Evolutionary conservation across 225 moss, liverwort and hornwort genomes (phyloP).

Genomic region (Marchantia polymorpha): DNA sequence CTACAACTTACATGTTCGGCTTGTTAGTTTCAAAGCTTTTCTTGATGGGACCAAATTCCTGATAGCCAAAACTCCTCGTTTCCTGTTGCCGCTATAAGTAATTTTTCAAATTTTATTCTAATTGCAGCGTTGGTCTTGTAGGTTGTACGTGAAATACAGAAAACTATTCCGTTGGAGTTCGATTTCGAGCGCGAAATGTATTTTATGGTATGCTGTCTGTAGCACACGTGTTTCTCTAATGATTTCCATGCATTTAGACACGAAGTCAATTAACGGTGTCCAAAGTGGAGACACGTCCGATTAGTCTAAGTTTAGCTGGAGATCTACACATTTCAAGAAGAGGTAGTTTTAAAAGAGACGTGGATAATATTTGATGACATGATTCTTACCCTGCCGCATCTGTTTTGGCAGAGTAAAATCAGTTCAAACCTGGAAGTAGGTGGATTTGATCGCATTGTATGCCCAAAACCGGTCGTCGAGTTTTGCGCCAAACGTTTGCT

Average conservation of each 20-base stretch:
- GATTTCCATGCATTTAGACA: no score
- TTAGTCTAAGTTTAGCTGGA: no score
- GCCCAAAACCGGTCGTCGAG: conserved; percentile 76
- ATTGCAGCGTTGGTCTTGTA: conserved; percentile 21
- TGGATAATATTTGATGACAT: background rate
- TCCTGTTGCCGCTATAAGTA: no score
- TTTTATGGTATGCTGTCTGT: conserved; percentile 69
- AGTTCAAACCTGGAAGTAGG: conserved; percentile 61
- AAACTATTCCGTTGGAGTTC: conserved; percentile 94
- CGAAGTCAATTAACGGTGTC: no score
- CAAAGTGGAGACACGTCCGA: no score
- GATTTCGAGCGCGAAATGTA: conserved; percentile 88
- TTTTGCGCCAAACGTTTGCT: conserved; percentile 83
- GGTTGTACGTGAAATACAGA: conserved; percentile 97
- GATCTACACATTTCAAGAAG: no score
- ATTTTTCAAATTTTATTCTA: no score
- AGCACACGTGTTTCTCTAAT: background rate
- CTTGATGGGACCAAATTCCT: no score
- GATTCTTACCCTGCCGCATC: background rate
- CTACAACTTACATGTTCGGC: no score
- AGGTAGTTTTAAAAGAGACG: no score
- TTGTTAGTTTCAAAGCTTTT: no score
- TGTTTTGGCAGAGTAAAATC: conserved; percentile 57
- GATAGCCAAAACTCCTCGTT: no score
- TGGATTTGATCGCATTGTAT: conserved; percentile 73